Evolutionary conservation across 495 filamentous ascomycete species (phyloP).

Genomic region (Hypoxylon rickii): DNA sequence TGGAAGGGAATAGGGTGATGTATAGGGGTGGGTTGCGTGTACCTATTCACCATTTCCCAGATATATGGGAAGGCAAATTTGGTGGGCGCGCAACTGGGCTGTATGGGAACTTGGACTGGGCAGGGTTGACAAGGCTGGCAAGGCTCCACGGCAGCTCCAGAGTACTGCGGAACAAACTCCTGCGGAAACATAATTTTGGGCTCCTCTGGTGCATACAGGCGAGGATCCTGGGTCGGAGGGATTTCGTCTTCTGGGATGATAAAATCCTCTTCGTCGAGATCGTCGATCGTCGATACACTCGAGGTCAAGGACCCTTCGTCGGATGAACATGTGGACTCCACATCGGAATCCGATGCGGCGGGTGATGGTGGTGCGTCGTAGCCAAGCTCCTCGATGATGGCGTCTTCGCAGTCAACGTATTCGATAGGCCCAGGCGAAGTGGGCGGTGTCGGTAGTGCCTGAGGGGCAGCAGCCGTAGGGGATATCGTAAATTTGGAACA

Average conservation of each 20-base stretch:
- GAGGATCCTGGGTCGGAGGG: slow-evolving; percentile 44
- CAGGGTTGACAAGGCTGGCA: slow-evolving; percentile 37
- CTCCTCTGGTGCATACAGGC: slow-evolving; percentile 50
- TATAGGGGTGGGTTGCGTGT: slow-evolving; percentile 43
- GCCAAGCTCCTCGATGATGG: slow-evolving; percentile 42
- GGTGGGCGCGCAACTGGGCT: slow-evolving; percentile 37
- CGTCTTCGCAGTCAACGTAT: slow-evolving; percentile 52
- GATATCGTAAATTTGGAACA: slow-evolving; percentile 75
- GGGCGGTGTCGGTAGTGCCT: slow-evolving; percentile 41
- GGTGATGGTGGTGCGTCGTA: slow-evolving; percentile 48
- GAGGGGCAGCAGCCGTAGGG: slow-evolving; percentile 25
- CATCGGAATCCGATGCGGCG: slow-evolving; percentile 47
- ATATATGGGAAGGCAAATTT: slow-evolving; percentile 51
- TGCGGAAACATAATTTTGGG: slow-evolving; percentile 42
- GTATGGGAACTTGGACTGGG: slow-evolving; percentile 36
- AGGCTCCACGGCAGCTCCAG: slow-evolving; percentile 24
- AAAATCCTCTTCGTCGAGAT: slow-evolving; percentile 48
- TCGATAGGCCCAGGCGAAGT: slow-evolving; percentile 45
- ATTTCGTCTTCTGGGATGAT: slow-evolving; percentile 48
- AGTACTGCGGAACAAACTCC: slow-evolving; percentile 49
- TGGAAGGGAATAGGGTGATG: slow-evolving; percentile 53
- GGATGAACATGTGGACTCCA: slow-evolving; percentile 52
- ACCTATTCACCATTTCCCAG: slow-evolving; percentile 50
- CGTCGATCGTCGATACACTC: slow-evolving; percentile 51
- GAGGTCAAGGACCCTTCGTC: slow-evolving; percentile 52